phyloP scores from a whole-genome alignment of 108 stramenopile species.

The Cyclotella distinguenda region DNA sequence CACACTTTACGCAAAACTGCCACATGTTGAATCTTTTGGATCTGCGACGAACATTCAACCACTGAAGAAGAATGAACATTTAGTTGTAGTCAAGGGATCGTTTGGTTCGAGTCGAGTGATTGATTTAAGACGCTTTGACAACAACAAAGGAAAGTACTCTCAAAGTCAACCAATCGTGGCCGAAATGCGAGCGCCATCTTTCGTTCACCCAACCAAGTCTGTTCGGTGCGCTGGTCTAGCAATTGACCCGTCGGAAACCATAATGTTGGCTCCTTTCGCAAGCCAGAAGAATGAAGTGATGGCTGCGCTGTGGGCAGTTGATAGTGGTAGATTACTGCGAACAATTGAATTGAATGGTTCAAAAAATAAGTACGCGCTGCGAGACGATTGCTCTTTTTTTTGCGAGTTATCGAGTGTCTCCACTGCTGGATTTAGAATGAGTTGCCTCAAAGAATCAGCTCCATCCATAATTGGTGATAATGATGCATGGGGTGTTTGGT shows the following conservation, averaged over 20 bases:
- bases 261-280: constrained; percentile 25
- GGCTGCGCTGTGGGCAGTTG: constrained; percentile 22
- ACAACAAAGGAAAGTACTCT: constrained; percentile 1
- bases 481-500: constrained; percentile 21
- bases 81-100: constrained; percentile 24
- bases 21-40: constrained; percentile 24
- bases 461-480: constrained; percentile 8
- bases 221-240: constrained; percentile 29
- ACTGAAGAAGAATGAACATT: constrained; percentile 12
- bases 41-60: constrained; percentile 26
- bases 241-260: constrained; percentile 25
- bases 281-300: constrained; percentile 8
- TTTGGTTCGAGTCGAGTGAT: constrained; percentile 31
- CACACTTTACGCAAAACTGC: constrained; percentile 2
- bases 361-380: not conserved
- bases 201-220: constrained; percentile 23
- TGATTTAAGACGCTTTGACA: constrained; percentile 18
- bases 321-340: constrained; percentile 18
- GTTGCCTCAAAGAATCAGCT: not conserved
- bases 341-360: constrained; percentile 9
- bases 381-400: not conserved
- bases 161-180: constrained; percentile 1
- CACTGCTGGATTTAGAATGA: constrained; percentile 30
- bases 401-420: constrained; percentile 30
- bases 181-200: constrained; percentile 3